These are phyloP conservation scores for Trichoderma brevicompactum DNA, from an alignment of 2,329 filamentous ascomycete genomes.

Conservation along the genomic window DNA sequence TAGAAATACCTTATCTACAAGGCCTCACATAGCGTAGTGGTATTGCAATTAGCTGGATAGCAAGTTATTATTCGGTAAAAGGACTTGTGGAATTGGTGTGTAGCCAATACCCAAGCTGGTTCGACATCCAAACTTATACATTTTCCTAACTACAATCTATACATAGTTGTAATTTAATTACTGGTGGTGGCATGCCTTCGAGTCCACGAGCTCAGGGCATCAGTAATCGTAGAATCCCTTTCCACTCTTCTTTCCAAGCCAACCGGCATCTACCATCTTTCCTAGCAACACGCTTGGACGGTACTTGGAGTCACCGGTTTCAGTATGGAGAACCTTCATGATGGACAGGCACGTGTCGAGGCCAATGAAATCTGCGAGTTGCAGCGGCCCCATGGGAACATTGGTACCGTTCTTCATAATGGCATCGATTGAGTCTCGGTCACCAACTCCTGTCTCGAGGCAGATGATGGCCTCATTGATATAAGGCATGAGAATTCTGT, in stretches of 20 bases:
- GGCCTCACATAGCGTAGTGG: too few species aligned
- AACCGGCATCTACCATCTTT: slow-evolving; percentile 98
- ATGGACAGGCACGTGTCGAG: slow-evolving; percentile 95
- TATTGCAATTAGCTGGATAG: too few species aligned
- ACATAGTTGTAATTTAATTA: background rate
- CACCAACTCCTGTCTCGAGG: slow-evolving; percentile 88
- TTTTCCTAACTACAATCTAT: background rate
- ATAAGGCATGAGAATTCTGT: slow-evolving; percentile 97
- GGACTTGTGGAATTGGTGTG: too few species aligned
- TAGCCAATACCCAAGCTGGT: background rate
- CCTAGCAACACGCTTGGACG: slow-evolving; percentile 82
- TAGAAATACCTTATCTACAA: too few species aligned
- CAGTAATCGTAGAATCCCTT: slow-evolving; percentile 95
- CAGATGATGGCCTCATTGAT: slow-evolving; percentile 98
- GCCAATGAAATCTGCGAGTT: slow-evolving; percentile 95
- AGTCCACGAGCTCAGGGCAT: background rate
- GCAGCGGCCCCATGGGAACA: slow-evolving; percentile 95
- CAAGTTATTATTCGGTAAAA: too few species aligned
- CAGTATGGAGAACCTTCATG: slow-evolving; percentile 90
- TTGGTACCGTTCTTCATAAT: slow-evolving; percentile 99
- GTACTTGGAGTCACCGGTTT: slow-evolving; percentile 96
- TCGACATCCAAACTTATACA: background rate
- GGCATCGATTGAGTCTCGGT: slow-evolving; percentile 87
- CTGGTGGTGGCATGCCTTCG: background rate
- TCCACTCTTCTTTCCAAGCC: slow-evolving; percentile 95